Evolutionary conservation across 1,139 yeast species (phyloP), one percentile per base, ranked within the genome.

Genomic region (Tardiomyces digboiensis): DNA sequence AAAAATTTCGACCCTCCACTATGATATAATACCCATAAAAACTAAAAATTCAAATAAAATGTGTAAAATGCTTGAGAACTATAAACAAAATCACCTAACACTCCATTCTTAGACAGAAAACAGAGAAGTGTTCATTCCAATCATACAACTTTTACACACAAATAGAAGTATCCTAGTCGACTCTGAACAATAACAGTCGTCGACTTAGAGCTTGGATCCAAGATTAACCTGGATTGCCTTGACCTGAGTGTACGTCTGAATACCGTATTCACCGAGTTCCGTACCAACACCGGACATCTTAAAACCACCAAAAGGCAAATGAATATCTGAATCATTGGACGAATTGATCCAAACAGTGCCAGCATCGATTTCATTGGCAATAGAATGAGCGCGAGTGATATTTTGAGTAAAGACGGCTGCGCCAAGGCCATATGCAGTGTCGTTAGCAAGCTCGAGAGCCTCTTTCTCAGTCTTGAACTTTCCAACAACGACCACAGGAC

Each of bases 271-370:
- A 47, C 95, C 95, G 54, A 87, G 72, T 67, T 87, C 96, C 62
- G 94, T 77, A 46, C 95, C 95, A 51, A 84, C 74, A 54, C 96
- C 96, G 57, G 86, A 76, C 79, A 78, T 72, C 70, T 87, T 87
- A 59, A 72, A 74, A 39, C 85, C 85, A 54, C 96, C 95, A 60
- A 87, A 87, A 49, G 96, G 96, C 52, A 84, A 72, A 54, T 78
- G 80, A 47, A 71, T 65, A 57, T 82, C 89, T 44, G 85, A 79
- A 61, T 84, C 91, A 60, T 87, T 86, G 44, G 89, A 79, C 10
- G 89, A 78, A 71, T 85, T 85, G 60, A 85, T 74, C 86, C 94
- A 88, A 47, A 87, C 78, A 55, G 87, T 82, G 56, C 97, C 97
- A 36, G 94, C 80, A 52, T 80, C 78, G 48, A 87, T 64, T 52